Evolutionary conservation across 129 eudicot genomes (phyloP).

Genomic region (Artemisia tridentata): DNA sequence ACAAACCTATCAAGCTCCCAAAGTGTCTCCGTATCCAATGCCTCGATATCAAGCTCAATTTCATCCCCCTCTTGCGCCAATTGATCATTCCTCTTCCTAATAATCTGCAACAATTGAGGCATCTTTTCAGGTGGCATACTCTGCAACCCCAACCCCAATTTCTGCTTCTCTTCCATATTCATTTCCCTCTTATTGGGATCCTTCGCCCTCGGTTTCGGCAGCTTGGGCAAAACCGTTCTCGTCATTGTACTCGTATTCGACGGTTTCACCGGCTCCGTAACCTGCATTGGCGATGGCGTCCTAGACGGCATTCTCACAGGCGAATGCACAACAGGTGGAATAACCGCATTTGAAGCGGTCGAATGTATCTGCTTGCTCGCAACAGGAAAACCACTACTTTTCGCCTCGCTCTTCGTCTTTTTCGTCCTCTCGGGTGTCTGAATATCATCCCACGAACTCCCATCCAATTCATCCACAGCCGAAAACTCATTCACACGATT

Average conservation of each 20-base stretch:
- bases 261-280: conserved; percentile 40
- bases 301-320: conserved; percentile 49
- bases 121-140: conserved; percentile 86
- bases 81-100: conserved; percentile 65
- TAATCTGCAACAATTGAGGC: conserved; percentile 86
- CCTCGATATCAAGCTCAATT: conserved; percentile 92
- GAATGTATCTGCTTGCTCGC: conserved; percentile 51
- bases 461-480: conserved; percentile 51
- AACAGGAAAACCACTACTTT: conserved; percentile 18
- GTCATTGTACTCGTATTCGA: conserved; percentile 21
- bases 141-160: conserved; percentile 74
- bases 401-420: conserved; percentile 52
- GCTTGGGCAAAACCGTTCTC: conserved; percentile 36
- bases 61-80: conserved; percentile 92
- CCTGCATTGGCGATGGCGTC: conserved; percentile 57
- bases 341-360: conserved; percentile 45
- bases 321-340: conserved; percentile 33
- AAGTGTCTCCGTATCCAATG: conserved; percentile 76
- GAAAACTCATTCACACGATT: conserved; percentile 16
- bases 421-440: conserved; percentile 45
- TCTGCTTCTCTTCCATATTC: conserved; percentile 91
- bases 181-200: conserved; percentile 80
- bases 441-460: conserved; percentile 74
- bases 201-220: conserved; percentile 86
- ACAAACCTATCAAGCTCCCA: conserved; percentile 96